These are phyloP conservation scores for Eucalyptus microcorys DNA, from an alignment of 345 rosid species.

Conservation along the genomic window DNA sequence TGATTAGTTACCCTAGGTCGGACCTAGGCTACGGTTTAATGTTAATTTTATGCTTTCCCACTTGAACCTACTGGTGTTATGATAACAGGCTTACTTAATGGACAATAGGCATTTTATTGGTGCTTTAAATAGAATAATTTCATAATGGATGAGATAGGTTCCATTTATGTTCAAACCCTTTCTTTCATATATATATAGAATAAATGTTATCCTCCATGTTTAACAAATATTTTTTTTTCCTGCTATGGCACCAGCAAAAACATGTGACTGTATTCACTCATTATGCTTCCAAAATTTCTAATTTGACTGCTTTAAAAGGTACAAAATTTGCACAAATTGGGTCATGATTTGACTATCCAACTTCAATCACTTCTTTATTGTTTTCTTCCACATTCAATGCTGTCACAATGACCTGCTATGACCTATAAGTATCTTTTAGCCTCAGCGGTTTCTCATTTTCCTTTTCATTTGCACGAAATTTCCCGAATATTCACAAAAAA, in stretches of 20 bases:
- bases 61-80: not conserved
- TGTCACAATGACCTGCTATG: not conserved
- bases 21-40: not conserved
- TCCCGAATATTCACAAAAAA: not conserved
- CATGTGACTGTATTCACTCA: not conserved
- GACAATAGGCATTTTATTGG: not conserved
- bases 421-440: not conserved
- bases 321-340: not conserved
- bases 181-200: not conserved
- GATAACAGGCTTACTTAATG: not conserved
- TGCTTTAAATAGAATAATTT: not conserved
- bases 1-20: not conserved
- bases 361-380: not conserved
- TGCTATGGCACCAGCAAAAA: not conserved
- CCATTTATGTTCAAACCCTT: not conserved
- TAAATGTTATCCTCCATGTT: too few relatives aligned
- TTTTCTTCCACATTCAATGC: not conserved
- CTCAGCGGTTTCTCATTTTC: not conserved
- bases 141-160: not conserved
- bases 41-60: not conserved
- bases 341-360: not conserved
- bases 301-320: not conserved
- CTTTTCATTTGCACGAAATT: not conserved
- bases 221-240: too few relatives aligned
- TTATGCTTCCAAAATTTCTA: not conserved